A percentile compares a stretch with the other conserved stretches of the same genome.
These are phyloP conservation scores for Candida ipomoeae DNA, from an alignment of 805 yeast species.

Conservation along the genomic window DNA sequence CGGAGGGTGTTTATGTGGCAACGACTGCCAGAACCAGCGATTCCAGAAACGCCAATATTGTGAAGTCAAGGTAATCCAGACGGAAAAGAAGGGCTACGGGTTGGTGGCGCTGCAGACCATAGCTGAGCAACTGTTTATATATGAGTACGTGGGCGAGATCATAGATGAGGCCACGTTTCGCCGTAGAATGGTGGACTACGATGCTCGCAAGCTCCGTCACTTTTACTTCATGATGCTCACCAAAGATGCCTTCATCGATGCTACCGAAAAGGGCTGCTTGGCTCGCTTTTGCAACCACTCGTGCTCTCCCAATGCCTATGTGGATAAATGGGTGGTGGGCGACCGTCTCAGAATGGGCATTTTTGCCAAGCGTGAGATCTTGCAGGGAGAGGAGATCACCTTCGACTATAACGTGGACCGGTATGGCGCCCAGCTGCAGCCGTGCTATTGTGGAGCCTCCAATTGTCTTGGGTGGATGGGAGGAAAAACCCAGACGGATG, in stretches of 20 bases:
- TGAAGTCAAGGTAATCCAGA: conserved; percentile 70
- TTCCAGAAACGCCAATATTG: conserved; percentile 79
- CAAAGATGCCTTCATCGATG: conserved; percentile 90
- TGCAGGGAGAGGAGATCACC: conserved; percentile 83
- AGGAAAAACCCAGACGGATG: conserved; percentile 95
- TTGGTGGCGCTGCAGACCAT: conserved; percentile 64
- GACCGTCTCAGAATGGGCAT: conserved; percentile 91
- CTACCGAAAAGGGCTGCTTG: conserved; percentile 81
- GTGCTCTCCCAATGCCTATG: conserved; percentile 90
- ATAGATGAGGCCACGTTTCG: conserved; percentile 77
- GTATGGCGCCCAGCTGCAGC: conserved; percentile 92
- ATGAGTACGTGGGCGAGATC: conserved; percentile 93
- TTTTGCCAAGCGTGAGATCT: conserved; percentile 73
- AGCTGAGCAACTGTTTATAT: conserved; percentile 64
- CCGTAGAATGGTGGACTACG: conserved; percentile 70
- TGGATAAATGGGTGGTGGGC: conserved; percentile 96
- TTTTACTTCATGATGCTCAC: conserved; percentile 96
- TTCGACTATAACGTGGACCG: conserved; percentile 93
- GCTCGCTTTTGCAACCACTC: conserved; percentile 95
- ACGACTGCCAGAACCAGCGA: conserved; percentile 78
- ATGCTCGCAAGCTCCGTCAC: conserved; percentile 63
- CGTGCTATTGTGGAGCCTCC: conserved; percentile 89
- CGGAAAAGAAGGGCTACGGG: conserved; percentile 88
- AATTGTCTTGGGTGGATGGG: conserved; percentile 93
- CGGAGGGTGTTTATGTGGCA: conserved; percentile 66